Conservation (phyloP, 495 filamentous ascomycete genomes). For the Penicillium odoratum region DNA sequence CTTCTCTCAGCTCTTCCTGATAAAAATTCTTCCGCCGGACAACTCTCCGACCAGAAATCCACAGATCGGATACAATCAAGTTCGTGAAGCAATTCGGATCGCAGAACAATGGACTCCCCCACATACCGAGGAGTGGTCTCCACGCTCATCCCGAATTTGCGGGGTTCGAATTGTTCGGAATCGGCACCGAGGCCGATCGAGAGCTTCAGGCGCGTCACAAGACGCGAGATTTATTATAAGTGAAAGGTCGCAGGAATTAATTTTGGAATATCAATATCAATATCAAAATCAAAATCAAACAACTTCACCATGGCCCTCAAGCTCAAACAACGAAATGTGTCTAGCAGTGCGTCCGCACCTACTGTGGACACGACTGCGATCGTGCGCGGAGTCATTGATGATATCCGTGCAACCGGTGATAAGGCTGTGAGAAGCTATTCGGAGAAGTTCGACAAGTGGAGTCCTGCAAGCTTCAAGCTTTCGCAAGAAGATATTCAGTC, state of each 20-base stretch:
- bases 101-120: slow-evolving; percentile 3
- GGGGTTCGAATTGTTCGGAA: slow-evolving; percentile 15
- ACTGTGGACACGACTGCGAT: slow-evolving; percentile 26
- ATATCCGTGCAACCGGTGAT: slow-evolving; percentile 48
- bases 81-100: slow-evolving; percentile 3
- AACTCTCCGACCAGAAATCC: too few relatives aligned
- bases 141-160: slow-evolving; percentile 15
- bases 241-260: background rate
- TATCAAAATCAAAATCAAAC: background rate
- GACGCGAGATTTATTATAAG: slow-evolving; percentile 4
- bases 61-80: background rate
- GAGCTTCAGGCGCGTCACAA: slow-evolving; percentile 2
- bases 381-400: slow-evolving; percentile 49
- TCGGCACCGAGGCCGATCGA: slow-evolving; percentile 22
- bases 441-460: slow-evolving; percentile 57
- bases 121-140: slow-evolving; percentile 19
- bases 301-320: slow-evolving; percentile 15
- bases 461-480: slow-evolving; percentile 46
- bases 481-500: slow-evolving; percentile 25
- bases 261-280: background rate
- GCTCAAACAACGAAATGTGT: slow-evolving; percentile 17
- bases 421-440: slow-evolving; percentile 49
- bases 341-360: slow-evolving; percentile 6
- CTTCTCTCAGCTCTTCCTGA: too few relatives aligned
- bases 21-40: background rate